phyloP scores from a whole-genome alignment of 768 basidiomycete species.

The Tulasnella sp. region DNA sequence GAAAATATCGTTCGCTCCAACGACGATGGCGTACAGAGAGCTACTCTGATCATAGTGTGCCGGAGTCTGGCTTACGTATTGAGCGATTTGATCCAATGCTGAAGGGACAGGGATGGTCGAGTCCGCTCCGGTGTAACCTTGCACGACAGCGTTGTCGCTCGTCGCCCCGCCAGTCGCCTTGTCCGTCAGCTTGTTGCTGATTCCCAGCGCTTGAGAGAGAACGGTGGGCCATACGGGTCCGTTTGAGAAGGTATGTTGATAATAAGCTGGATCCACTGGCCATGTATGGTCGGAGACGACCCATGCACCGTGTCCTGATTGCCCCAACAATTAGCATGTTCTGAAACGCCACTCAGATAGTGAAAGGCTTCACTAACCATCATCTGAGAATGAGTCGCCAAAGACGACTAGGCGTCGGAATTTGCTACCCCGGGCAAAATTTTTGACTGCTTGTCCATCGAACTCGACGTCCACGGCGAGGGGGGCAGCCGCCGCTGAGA shows the following conservation, averaged over 20 bases:
- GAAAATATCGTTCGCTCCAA: too few relatives aligned
- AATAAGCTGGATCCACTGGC: too few relatives aligned
- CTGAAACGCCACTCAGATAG: background rate
- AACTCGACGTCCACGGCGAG: background rate
- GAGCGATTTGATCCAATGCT: constrained; percentile 6
- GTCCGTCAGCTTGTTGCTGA: too few relatives aligned
- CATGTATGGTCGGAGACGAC: background rate
- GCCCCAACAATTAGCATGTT: background rate
- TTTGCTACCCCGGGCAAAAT: background rate
- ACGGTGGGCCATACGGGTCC: too few relatives aligned
- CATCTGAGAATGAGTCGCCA: constrained; percentile 21
- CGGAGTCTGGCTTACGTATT: background rate
- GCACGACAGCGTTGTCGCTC: constrained; percentile 8
- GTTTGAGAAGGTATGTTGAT: too few relatives aligned
- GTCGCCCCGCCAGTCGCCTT: background rate
- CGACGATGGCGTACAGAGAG: too few relatives aligned
- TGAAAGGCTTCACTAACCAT: background rate
- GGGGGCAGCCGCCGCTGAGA: background rate
- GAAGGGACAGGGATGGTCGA: constrained; percentile 12
- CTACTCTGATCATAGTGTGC: too few relatives aligned
- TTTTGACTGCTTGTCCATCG: background rate
- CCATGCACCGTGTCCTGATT: background rate
- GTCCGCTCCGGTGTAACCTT: constrained; percentile 16
- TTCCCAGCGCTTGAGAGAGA: too few relatives aligned
- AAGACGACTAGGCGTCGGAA: background rate